A percentile compares a stretch with the other conserved stretches of the same genome.
Conservation (phyloP, 371 early-diverging fungal genomes). For the Apophysomyces elegans region DNA sequence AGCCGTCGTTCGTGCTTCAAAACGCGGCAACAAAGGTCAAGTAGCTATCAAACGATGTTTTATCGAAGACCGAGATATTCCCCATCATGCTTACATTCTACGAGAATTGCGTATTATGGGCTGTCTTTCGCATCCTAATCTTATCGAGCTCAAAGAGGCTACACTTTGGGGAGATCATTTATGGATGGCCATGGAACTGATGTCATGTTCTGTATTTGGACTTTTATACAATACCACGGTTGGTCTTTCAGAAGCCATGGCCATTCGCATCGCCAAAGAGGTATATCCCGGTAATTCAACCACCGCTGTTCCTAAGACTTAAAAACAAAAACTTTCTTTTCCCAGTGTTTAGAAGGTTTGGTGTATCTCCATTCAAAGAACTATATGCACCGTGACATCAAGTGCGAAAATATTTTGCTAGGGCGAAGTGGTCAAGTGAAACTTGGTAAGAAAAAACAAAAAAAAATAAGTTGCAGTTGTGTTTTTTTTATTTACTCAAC, state of each 20-base stretch:
- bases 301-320: not conserved
- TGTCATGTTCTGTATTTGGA: slow-evolving; percentile 56
- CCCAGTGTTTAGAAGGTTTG: slow-evolving; percentile 48
- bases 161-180: slow-evolving; percentile 49
- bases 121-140: slow-evolving; percentile 39
- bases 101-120: slow-evolving; percentile 58
- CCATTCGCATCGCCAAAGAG: slow-evolving; percentile 46
- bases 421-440: slow-evolving; percentile 51
- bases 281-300: slow-evolving; percentile 18
- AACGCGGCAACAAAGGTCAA: slow-evolving; percentile 29
- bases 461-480: too few species aligned
- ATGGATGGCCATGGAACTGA: slow-evolving; percentile 59
- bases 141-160: slow-evolving; percentile 47
- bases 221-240: slow-evolving; percentile 44
- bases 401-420: slow-evolving; percentile 56
- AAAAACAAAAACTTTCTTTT: not conserved
- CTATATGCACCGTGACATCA: slow-evolving; percentile 60
- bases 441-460: slow-evolving; percentile 32
- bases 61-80: slow-evolving; percentile 52
- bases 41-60: slow-evolving; percentile 58
- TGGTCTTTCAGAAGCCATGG: slow-evolving; percentile 46
- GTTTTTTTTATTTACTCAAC: slow-evolving; percentile 10
- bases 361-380: slow-evolving; percentile 52
- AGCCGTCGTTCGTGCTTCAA: slow-evolving; percentile 33
- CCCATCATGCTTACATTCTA: slow-evolving; percentile 48